Evolutionary conservation across 2,329 filamentous ascomycete genomes (phyloP).

Genomic region (Neobulgaria alba): DNA sequence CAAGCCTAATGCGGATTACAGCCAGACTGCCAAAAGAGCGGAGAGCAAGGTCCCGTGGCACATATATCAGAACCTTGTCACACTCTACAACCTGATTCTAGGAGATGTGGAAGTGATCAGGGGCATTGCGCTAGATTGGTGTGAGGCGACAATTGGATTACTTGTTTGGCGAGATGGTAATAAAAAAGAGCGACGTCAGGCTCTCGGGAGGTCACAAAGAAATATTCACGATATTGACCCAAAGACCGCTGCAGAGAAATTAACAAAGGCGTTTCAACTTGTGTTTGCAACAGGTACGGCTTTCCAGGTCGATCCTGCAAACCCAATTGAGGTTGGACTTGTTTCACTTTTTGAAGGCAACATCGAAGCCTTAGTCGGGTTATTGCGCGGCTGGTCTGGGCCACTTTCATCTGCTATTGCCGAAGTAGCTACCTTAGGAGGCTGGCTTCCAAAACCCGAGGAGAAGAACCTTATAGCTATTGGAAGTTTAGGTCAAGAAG

Average conservation of each 20-base stretch:
- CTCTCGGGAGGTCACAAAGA: constrained; percentile 21
- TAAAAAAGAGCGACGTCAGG: constrained; percentile 39
- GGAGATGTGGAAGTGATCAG: constrained; percentile 70
- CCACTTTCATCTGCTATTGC: constrained; percentile 69
- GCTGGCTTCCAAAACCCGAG: constrained; percentile 64
- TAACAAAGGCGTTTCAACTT: constrained; percentile 60
- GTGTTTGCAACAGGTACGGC: constrained; percentile 58
- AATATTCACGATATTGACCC: constrained; percentile 25
- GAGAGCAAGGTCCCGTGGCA: constrained; percentile 84
- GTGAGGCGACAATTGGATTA: constrained; percentile 76
- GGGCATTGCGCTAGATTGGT: constrained; percentile 77
- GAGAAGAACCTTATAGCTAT: constrained; percentile 46
- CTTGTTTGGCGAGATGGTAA: constrained; percentile 89
- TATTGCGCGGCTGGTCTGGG: constrained; percentile 73
- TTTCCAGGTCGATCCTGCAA: constrained; percentile 68
- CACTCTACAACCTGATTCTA: constrained; percentile 71
- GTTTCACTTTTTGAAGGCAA: constrained; percentile 80
- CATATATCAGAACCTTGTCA: constrained; percentile 76
- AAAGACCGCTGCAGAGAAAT: constrained; percentile 64
- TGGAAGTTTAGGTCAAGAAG: constrained; percentile 65
- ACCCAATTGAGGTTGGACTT: constrained; percentile 70
- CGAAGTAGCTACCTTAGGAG: constrained; percentile 74
- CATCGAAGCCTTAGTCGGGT: constrained; percentile 62
- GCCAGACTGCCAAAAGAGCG: constrained; percentile 60
- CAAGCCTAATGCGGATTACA: constrained; percentile 37